These are phyloP conservation scores for Tetrahymena borealis DNA, from an alignment of 73 alveolate genomes.

Conservation along the genomic window DNA sequence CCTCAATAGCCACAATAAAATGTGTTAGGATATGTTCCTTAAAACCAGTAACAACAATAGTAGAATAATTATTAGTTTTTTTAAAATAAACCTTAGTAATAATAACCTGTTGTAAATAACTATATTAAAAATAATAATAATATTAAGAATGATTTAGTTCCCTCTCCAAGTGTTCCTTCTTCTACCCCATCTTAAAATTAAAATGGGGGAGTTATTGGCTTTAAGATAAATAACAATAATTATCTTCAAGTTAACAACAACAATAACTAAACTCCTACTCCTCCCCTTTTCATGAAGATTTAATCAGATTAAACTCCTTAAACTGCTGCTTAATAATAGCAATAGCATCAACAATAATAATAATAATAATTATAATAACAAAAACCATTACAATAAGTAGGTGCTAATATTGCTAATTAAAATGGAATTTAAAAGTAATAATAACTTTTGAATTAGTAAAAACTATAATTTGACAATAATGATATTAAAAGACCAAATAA, in stretches of 20 bases:
- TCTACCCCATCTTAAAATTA: too few relatives aligned
- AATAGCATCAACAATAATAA: background rate
- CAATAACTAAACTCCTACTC: background rate
- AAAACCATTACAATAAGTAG: too few relatives aligned
- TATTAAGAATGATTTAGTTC: background rate
- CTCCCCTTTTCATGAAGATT: background rate
- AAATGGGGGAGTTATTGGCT: background rate
- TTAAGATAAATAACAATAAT: background rate
- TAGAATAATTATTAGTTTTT: background rate
- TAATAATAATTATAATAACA: background rate
- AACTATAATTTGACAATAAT: background rate
- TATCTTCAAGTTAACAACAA: background rate
- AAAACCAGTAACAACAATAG: background rate
- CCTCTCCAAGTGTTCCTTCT: background rate
- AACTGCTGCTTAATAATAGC: background rate
- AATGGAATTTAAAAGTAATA: background rate
- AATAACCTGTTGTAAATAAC: background rate
- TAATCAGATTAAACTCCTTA: background rate
- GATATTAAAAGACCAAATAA: background rate
- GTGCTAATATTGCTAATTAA: too few relatives aligned
- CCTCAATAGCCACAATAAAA: background rate
- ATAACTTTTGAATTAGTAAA: background rate
- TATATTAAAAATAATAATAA: background rate
- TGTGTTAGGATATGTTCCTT: background rate
- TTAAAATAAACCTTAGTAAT: background rate